These are phyloP conservation scores for Backusella macrospora DNA, from an alignment of 192 early-diverging fungal species.

Conservation along the genomic window DNA sequence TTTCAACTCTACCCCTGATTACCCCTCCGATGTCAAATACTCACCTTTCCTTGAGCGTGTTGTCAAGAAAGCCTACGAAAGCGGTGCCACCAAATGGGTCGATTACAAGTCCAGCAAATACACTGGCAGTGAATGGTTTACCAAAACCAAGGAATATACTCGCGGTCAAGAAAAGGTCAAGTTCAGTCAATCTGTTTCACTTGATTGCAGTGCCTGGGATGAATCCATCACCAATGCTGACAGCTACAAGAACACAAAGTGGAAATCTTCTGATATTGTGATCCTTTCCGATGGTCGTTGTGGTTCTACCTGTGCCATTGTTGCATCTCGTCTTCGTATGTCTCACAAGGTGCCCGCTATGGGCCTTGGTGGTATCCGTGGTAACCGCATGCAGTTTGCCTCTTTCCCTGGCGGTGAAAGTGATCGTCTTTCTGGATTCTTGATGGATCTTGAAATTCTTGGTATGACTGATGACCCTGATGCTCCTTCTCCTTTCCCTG, in stretches of 20 bases:
- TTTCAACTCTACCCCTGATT: conserved; percentile 35
- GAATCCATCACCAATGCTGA: conserved; percentile 12
- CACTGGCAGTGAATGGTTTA: conserved; percentile 30
- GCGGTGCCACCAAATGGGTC: conserved; percentile 29
- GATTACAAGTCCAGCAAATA: conserved; percentile 34
- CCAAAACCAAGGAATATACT: conserved; percentile 22
- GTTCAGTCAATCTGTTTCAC: conserved; percentile 34
- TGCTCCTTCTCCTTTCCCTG: conserved; percentile 39
- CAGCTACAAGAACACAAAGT: conserved; percentile 23
- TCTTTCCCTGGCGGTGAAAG: conserved; percentile 47
- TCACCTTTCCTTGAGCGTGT: conserved; percentile 34
- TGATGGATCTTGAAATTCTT: conserved; percentile 30
- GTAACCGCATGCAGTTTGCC: conserved; percentile 45
- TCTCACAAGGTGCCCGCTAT: conserved; percentile 38
- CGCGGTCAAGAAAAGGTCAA: conserved; percentile 27
- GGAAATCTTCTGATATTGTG: conserved; percentile 31
- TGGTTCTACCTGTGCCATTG: conserved; percentile 44
- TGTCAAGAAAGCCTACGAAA: conserved; percentile 30
- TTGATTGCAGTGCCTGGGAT: conserved; percentile 36
- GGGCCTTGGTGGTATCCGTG: conserved; percentile 40
- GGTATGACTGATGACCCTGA: conserved; percentile 30
- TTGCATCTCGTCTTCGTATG: conserved; percentile 38
- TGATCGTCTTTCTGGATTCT: conserved; percentile 36
- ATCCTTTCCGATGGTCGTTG: conserved; percentile 44
- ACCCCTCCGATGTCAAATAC: conserved; percentile 41